Percentiles rank a stretch among this genome's conserved stretches.
phyloP scores from a whole-genome alignment of 163 green algal genomes.

The Scenedesmus sp. region DNA sequence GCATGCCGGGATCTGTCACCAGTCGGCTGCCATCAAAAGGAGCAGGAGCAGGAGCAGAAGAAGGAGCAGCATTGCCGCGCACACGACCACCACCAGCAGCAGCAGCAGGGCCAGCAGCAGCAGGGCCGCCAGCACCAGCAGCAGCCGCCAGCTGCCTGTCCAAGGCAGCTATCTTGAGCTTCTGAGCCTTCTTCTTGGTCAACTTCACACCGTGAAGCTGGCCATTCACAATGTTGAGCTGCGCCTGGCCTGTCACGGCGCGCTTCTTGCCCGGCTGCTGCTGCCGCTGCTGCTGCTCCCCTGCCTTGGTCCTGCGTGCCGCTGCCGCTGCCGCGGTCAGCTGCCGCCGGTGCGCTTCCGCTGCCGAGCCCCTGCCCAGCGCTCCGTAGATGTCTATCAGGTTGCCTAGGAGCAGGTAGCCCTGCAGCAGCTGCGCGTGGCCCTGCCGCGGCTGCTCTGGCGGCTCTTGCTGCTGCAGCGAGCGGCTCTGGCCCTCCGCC shows the following conservation, averaged over 20 bases:
- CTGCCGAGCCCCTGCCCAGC: slow-evolving; percentile 2
- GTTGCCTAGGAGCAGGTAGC: background rate
- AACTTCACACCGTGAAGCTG: slow-evolving; percentile 13
- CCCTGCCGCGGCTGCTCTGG: slow-evolving; percentile 26
- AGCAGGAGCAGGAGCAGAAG: background rate
- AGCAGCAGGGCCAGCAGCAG: background rate
- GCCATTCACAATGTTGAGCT: slow-evolving; percentile 1
- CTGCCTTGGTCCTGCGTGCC: background rate
- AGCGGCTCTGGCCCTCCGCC: background rate
- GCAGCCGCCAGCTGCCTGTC: background rate
- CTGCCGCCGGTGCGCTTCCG: slow-evolving; percentile 13
- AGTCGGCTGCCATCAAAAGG: background rate
- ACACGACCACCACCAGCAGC: background rate
- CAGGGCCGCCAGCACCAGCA: background rate
- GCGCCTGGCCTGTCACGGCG: background rate
- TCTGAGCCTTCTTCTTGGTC: background rate
- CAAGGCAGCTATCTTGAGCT: slow-evolving; percentile 11
- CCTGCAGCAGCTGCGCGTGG: background rate
- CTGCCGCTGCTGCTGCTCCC: slow-evolving; percentile 40
- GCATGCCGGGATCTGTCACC: background rate
- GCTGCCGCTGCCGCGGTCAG: background rate
- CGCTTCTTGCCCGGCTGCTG: background rate
- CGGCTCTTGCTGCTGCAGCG: background rate
- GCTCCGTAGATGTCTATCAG: slow-evolving; percentile 33
- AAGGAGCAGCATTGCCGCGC: background rate